Evolutionary conservation across 2,329 filamentous ascomycete species (phyloP), one percentile per base, ranked within the genome.

Genomic region (Exophiala bonariae): DNA sequence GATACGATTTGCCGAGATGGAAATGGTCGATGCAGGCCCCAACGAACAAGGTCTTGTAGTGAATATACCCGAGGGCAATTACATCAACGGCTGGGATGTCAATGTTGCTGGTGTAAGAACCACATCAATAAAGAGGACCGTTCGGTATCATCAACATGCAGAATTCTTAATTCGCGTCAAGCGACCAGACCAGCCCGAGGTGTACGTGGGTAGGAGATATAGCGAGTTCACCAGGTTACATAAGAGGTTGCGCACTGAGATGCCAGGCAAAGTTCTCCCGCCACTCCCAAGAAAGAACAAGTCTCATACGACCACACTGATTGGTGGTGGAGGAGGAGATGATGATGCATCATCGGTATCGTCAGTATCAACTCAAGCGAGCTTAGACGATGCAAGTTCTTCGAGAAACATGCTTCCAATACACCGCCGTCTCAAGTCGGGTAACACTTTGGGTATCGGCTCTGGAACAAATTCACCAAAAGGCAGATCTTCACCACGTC

Each of bases 21-120:
- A 99, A 64, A 90, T 97, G 18, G 89, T 99, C 20, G 93, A 99
- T 63, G 82, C 89, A 55, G 87, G 89, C 44, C 91, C 93, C 34
- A 95, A 96, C 62, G 91, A 96, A 50, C 87, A 89, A 17, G 92
- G 93, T 0, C 76, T 99, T 42, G 78, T 95, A 49, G 82, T 90
- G 49, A 95, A 91, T 34, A 76, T 92, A 54, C 93, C 93, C 0
- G 89, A 96, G 66, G 93, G 93, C 3, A 86, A 96, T 66, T 86
- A 85, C 54, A 87, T 96, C 61, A 92, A 99, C 65, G 89, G 90
- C 22, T 97, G 93, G 93, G 93, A 97, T 66, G 83, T 96, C 57
- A 99, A 99, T 65, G 86, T 99, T 40, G 89, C 92, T 9, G 90
- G 86, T 32, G 93, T 97, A 40, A 81, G 91, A 53, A 83, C 89